A percentile compares a stretch with the other conserved stretches of the same genome.
phyloP scores from a whole-genome alignment of 129 eudicot genomes.

The Calendula officinalis region DNA sequence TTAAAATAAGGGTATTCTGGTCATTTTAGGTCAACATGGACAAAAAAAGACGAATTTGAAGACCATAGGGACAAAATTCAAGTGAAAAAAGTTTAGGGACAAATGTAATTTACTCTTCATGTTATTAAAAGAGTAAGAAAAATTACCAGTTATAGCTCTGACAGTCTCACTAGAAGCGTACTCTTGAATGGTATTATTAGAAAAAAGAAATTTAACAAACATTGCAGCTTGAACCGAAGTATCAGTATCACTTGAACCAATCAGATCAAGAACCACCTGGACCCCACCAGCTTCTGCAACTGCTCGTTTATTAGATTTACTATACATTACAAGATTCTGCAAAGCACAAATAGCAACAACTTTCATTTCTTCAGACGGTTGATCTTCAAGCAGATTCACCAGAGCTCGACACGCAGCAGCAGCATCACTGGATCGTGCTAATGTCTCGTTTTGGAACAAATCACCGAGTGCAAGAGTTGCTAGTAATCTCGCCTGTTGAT shows the following conservation, averaged over 20 bases:
- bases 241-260: conserved; percentile 92
- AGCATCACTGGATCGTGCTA: conserved; percentile 88
- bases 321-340: conserved; percentile 97
- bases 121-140: neutral
- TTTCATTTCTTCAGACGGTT: conserved; percentile 98
- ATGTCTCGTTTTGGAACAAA: conserved; percentile 88
- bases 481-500: conserved; percentile 88
- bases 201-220: conserved; percentile 90
- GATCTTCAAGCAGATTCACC: conserved; percentile 96
- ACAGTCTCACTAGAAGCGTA: conserved; percentile 99
- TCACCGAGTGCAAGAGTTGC: conserved; percentile 99
- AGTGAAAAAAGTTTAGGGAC: no score
- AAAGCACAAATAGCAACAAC: conserved; percentile 96
- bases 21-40: no score
- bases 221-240: conserved; percentile 96
- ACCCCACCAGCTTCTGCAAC: conserved; percentile 99
- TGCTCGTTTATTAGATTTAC: conserved; percentile 93
- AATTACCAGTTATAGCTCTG: conserved; percentile 96
- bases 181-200: conserved; percentile 93
- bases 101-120: no score
- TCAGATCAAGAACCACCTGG: conserved; percentile 89
- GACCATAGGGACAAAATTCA: no score
- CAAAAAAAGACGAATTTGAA: no score
- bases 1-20: no score
- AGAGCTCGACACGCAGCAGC: conserved; percentile 96